Evolutionary conservation across 345 rosid genomes (phyloP), one percentile per base, ranked within the genome.

Genomic region (Garcia nutans): DNA sequence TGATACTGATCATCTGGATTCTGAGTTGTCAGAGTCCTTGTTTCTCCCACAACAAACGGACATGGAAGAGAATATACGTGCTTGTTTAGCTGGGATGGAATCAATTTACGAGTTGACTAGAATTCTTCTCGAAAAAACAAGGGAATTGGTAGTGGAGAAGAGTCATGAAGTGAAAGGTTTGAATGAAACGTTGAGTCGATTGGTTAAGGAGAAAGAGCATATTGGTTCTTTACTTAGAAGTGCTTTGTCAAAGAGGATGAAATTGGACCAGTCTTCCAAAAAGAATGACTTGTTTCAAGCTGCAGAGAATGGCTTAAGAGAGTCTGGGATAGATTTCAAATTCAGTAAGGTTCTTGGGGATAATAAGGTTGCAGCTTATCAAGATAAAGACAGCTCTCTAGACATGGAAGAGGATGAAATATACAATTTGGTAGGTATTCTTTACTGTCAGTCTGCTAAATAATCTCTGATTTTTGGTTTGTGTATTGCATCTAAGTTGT

Each of bases 41-140:
- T 93, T 92, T 81, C 88, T 96, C 62, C 93, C 99, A 10, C 93
- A 86, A 79, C 92, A 90, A 80, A 93, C 89, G 0, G 97, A 89
- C 28, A 71, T 87, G 78, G 98, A 87, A 84, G 99, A 92, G 85
- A 93, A 90, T 71, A 78, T 93, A 28, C 93, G 94, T 56, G 98
- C 98, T 70, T 91, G 92, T 33, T 81, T 92, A 77, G 98, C 98
- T 1, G 99, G 98, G 76, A 87, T 88, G 98, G 98, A 93, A 70
- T 96, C 98, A 57, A 87, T 93, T 65, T 79, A 84, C 16, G 92
- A 92, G 82, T 79, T 96, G 66, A 80, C 86, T n/a, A 83, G 83
- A 80, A 85, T 91, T 66, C 86, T 91, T 75, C 80, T 82, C 77
- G 88, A 77, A 80, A 96, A 92, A 82, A 74, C 93, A 24, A 84